phyloP scores from a whole-genome alignment of 768 basidiomycete species.

The Cubamyces lactineus region DNA sequence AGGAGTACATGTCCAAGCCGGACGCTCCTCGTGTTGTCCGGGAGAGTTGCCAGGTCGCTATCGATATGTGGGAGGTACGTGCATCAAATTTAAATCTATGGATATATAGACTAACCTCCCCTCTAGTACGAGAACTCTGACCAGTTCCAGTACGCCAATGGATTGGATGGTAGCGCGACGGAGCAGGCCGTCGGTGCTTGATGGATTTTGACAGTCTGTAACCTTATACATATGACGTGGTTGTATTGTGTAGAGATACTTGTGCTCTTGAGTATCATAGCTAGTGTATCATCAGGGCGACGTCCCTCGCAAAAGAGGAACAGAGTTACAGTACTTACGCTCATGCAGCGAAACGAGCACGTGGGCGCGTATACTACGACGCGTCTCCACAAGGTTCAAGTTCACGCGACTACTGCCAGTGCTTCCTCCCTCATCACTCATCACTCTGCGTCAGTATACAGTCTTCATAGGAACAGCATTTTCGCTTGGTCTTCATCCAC shows the following conservation, averaged over 20 bases:
- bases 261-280: too few species aligned
- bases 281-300: too few species aligned
- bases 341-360: too few species aligned
- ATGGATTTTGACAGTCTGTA: conserved; percentile 10
- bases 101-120: neutral
- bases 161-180: conserved; percentile 36
- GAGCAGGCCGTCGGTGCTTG: conserved; percentile 30
- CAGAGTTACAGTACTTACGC: too few species aligned
- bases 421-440: too few species aligned
- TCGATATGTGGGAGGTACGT: conserved; percentile 94
- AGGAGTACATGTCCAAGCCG: conserved; percentile 78
- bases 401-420: too few species aligned
- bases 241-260: conserved; percentile 4
- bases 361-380: too few species aligned
- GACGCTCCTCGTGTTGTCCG: conserved; percentile 89
- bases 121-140: conserved; percentile 76
- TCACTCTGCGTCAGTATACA: too few species aligned
- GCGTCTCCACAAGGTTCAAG: too few species aligned
- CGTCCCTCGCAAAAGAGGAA: too few species aligned
- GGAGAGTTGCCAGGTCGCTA: conserved; percentile 94
- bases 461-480: too few species aligned
- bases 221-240: neutral
- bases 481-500: too few species aligned
- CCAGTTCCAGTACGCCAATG: conserved; percentile 79
- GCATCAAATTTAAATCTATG: neutral